Conservation (phyloP, 495 filamentous ascomycete genomes). For the Filosporella fistucella region DNA sequence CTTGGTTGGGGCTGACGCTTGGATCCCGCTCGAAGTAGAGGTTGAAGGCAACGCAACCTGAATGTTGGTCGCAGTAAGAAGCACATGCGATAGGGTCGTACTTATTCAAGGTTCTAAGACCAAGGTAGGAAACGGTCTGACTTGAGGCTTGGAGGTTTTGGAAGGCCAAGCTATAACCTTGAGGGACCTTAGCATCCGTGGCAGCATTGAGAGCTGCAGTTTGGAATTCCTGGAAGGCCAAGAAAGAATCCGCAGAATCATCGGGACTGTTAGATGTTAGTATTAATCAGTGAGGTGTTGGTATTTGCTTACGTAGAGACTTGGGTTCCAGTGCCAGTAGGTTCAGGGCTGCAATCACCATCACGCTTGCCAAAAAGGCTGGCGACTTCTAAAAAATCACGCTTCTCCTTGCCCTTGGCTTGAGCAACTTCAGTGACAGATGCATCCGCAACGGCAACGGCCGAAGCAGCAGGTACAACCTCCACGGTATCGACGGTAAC, state of each 20-base stretch:
- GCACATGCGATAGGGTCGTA: conserved; percentile 39
- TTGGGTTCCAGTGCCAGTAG: conserved; percentile 12
- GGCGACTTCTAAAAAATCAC: background rate
- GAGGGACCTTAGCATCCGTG: conserved; percentile 27
- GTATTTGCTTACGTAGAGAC: background rate
- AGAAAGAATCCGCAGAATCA: conserved; percentile 2
- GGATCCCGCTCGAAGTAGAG: conserved; percentile 45
- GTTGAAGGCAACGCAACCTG: conserved; percentile 34
- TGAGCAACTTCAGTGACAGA: background rate
- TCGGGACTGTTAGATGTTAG: conserved; percentile 7
- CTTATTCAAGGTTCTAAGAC: conserved; percentile 24
- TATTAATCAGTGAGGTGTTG: background rate
- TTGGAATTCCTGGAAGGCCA: background rate
- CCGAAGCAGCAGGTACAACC: background rate
- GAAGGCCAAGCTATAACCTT: conserved; percentile 36
- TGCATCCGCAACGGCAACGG: background rate
- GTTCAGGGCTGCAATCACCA: conserved; percentile 7
- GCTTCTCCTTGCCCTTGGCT: background rate
- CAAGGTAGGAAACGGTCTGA: conserved; percentile 35
- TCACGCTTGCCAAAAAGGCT: background rate
- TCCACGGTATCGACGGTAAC: background rate
- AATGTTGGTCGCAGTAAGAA: conserved; percentile 26
- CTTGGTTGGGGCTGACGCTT: conserved; percentile 25
- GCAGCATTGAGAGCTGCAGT: conserved; percentile 14
- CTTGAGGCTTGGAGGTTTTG: conserved; percentile 30